These are phyloP conservation scores for Fusarium citri DNA, from an alignment of 2,329 filamentous ascomycete species.

Conservation along the genomic window DNA sequence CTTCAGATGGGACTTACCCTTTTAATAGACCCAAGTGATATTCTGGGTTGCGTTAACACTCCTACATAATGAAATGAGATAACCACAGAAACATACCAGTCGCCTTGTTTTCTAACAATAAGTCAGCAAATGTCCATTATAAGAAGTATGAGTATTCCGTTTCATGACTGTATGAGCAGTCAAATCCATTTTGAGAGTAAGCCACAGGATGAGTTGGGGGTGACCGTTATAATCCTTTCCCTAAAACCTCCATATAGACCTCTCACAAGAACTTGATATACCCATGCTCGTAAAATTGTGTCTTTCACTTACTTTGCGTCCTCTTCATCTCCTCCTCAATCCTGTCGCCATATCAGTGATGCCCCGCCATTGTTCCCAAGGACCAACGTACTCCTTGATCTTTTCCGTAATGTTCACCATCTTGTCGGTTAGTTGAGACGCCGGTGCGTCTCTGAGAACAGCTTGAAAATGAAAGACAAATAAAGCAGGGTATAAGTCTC, in stretches of 20 bases:
- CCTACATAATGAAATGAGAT: background rate
- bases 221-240: background rate
- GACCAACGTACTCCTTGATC: conserved; percentile 89
- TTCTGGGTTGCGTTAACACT: conserved; percentile 66
- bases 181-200: background rate
- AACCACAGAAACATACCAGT: conserved; percentile 75
- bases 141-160: background rate
- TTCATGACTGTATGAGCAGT: background rate
- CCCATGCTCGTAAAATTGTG: background rate
- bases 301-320: conserved; percentile 84
- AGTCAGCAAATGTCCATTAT: conserved; percentile 9
- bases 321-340: conserved; percentile 99
- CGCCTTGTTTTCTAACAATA: conserved; percentile 89
- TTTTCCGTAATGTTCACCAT: conserved; percentile 99
- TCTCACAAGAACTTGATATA: background rate
- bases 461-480: conserved; percentile 12
- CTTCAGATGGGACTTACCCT: conserved; percentile 70
- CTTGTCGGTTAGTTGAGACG: conserved; percentile 52
- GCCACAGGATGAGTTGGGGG: background rate
- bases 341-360: conserved; percentile 63
- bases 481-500: conserved; percentile 24
- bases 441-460: conserved; percentile 35
- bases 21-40: conserved; percentile 98
- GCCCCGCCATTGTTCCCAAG: conserved; percentile 9
- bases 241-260: background rate